Percentiles rank a stretch among this genome's conserved stretches.
phyloP scores from a whole-genome alignment of 495 filamentous ascomycete genomes.

The Aspergillus leporis region DNA sequence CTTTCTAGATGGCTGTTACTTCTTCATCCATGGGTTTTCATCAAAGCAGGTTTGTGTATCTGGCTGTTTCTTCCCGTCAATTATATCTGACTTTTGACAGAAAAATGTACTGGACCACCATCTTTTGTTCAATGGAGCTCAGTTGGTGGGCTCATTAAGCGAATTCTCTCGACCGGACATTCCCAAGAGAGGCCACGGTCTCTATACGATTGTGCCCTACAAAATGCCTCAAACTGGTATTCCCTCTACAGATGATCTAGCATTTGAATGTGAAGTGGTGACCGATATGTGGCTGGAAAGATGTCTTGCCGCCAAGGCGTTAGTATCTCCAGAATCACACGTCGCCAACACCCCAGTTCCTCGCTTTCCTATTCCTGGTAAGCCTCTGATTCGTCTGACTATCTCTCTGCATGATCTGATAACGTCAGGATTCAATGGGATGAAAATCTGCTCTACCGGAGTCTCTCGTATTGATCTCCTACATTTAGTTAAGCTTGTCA shows the following conservation, averaged over 20 bases:
- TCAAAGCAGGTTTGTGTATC: slow-evolving; percentile 48
- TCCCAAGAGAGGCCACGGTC: slow-evolving; percentile 40
- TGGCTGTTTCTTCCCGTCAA: background rate
- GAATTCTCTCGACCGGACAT: slow-evolving; percentile 41
- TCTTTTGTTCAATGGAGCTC: slow-evolving; percentile 54
- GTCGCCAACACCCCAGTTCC: slow-evolving; percentile 75
- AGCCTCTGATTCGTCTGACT: slow-evolving; percentile 15
- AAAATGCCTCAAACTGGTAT: slow-evolving; percentile 37
- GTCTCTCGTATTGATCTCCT: slow-evolving; percentile 84
- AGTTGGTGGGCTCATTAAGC: slow-evolving; percentile 41
- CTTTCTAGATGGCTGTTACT: slow-evolving; percentile 46
- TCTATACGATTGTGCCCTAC: slow-evolving; percentile 59
- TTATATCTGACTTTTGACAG: slow-evolving; percentile 34
- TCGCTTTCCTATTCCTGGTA: slow-evolving; percentile 64
- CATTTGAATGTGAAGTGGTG: slow-evolving; percentile 55
- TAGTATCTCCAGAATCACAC: slow-evolving; percentile 69
- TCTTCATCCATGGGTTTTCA: slow-evolving; percentile 69
- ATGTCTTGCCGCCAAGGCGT: slow-evolving; percentile 72
- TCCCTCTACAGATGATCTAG: slow-evolving; percentile 43
- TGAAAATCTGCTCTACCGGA: slow-evolving; percentile 76
- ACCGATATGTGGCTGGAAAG: slow-evolving; percentile 94
- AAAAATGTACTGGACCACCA: slow-evolving; percentile 49
- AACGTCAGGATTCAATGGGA: slow-evolving; percentile 55
- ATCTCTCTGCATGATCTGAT: slow-evolving; percentile 17
- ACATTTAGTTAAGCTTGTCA: slow-evolving; percentile 74